A percentile compares a stretch with the other conserved stretches of the same genome.
These are phyloP conservation scores for Paraleonurus japonicus DNA, from an alignment of 257 asterid genomes.

Conservation along the genomic window DNA sequence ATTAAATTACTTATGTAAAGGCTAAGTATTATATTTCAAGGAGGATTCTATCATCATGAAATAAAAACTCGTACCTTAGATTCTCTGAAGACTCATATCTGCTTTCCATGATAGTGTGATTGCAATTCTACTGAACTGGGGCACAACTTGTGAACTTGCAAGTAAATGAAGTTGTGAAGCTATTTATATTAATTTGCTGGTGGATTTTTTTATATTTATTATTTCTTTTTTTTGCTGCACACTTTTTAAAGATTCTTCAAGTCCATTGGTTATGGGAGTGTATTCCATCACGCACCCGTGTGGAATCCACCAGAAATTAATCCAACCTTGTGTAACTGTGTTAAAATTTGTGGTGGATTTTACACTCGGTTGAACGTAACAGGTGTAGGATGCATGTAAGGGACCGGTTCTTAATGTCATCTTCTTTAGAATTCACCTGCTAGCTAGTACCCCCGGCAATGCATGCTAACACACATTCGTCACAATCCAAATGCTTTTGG, in stretches of 20 bases:
- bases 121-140: slow-evolving; percentile 7
- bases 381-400: not conserved
- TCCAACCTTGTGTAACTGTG: not conserved
- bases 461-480: slow-evolving; percentile 28
- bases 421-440: slow-evolving; percentile 30
- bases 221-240: not conserved
- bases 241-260: slow-evolving; percentile 38
- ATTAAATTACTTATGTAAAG: not conserved
- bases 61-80: slow-evolving; percentile 36
- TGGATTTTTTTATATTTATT: not conserved
- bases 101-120: slow-evolving; percentile 47
- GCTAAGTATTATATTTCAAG: not conserved
- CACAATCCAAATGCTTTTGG: slow-evolving; percentile 28
- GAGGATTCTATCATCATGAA: slow-evolving; percentile 8
- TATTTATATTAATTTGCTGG: slow-evolving; percentile 50
- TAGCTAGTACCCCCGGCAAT: slow-evolving; percentile 17
- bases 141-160: slow-evolving; percentile 30
- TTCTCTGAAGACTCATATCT: slow-evolving; percentile 56
- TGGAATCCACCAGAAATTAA: not conserved
- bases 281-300: not conserved
- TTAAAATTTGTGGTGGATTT: not conserved
- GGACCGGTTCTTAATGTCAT: slow-evolving; percentile 1
- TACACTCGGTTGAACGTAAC: not conserved
- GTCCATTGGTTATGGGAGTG: not conserved
- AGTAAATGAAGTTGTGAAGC: slow-evolving; percentile 30